Evolutionary conservation across 1,139 yeast genomes (phyloP), one percentile per base, ranked within the genome.

Genomic region (Diutina siamensis): DNA sequence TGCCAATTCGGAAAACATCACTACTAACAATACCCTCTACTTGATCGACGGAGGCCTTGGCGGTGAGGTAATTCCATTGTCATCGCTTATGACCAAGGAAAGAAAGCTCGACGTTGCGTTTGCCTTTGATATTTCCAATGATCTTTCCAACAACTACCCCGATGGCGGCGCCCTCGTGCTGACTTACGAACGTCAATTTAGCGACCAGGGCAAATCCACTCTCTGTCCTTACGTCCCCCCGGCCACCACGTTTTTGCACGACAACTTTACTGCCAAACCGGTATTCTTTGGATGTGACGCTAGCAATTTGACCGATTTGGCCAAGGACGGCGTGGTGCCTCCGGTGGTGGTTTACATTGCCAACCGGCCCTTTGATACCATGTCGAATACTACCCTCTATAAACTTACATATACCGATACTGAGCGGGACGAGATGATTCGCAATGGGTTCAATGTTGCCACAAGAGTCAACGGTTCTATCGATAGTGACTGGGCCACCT

Each of bases 141-240:
- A 63, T 41, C 60, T 55, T 18, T 51, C 46, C n/a, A 38, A 38
- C 20, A 13, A n/a, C 13, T 69, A 72, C 72, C 74, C 74, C 17
- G 59, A 65, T 50, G 75, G 75, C 25, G 53, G 65, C 4, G 57
- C 73, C 0, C 48, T 68, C 48, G 55, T 67, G 38, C 54, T 58
- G 18, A 76, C 88, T 7, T 86, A 79, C 56, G 71, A 76, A 54
- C 77, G 96, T 55, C 89, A 82, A 62, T 83, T 84, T 57, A 63
- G 67, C 18, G 32, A 58, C 3, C 82, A 78, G 58, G 87, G 83
- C 20, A 74, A 78, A 52, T 76, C 76, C 40, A 76, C 83, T 28
- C 64, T 79, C 2, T 85, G 85, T 74, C 96, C 96, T 31, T 79
- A 83, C 55, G 94, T 88, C 46, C 97, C 97, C n/a, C 89, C 78